Evolutionary conservation across 2,329 filamentous ascomycete genomes (phyloP).

Genomic region (Scytalidium sp.): DNA sequence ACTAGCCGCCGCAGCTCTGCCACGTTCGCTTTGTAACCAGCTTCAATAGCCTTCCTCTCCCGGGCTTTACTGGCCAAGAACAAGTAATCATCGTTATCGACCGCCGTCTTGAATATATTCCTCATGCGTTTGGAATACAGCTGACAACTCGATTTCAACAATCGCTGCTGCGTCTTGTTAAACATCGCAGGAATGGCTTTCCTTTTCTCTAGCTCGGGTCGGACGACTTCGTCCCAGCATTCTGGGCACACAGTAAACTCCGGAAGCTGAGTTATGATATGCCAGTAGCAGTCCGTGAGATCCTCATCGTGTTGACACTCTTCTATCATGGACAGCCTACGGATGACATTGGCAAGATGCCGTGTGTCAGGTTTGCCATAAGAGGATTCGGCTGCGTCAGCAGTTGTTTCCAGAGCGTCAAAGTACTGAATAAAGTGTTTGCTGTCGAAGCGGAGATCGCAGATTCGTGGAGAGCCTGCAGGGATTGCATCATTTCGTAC

Average conservation of each 20-base stretch:
- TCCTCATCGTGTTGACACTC: conserved; percentile 35
- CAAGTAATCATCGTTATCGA: conserved; percentile 62
- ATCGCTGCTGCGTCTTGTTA: conserved; percentile 55
- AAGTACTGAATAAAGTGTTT: conserved; percentile 58
- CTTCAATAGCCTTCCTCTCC: conserved; percentile 43
- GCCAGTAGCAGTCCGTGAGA: conserved; percentile 66
- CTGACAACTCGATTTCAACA: conserved; percentile 62
- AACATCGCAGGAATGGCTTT: conserved; percentile 63
- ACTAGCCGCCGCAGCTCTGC: conserved; percentile 15
- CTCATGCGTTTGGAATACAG: conserved; percentile 81
- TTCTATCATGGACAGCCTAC: conserved; percentile 14
- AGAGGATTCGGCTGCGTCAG: conserved; percentile 43
- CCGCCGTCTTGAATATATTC: conserved; percentile 64
- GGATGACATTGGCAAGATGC: conserved; percentile 19
- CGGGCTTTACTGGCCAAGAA: conserved; percentile 57
- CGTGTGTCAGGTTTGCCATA: conserved; percentile 20
- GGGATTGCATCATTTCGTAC: conserved; percentile 31
- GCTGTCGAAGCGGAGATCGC: conserved; percentile 64
- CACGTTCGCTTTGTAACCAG: conserved; percentile 17
- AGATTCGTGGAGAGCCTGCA: conserved; percentile 52
- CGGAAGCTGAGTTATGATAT: conserved; percentile 71
- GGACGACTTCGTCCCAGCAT: conserved; percentile 80
- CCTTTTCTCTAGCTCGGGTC: conserved; percentile 57
- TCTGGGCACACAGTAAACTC: conserved; percentile 83
- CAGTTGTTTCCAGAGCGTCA: conserved; percentile 55